These are phyloP conservation scores for Xylariaceae sp. DNA, from an alignment of 2,329 filamentous ascomycete genomes.

Conservation along the genomic window DNA sequence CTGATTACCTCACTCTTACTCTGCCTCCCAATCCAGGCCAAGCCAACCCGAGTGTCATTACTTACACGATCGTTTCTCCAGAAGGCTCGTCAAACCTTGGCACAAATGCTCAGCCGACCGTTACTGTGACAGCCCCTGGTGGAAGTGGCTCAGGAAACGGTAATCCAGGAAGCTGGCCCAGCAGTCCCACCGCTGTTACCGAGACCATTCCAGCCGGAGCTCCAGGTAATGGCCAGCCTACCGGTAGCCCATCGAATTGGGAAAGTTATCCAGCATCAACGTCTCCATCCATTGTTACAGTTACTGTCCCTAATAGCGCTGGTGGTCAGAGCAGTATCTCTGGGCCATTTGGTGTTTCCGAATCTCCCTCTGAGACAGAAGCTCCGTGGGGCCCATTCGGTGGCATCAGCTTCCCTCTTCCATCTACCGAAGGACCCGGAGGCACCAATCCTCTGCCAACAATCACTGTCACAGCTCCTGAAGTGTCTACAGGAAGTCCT, in stretches of 20 bases:
- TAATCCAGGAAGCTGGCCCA: conserved; percentile 2
- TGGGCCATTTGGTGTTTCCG: conserved; percentile 20
- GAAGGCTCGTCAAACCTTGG: conserved; percentile 7
- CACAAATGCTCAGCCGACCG: conserved; percentile 2
- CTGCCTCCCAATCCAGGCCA: conserved; percentile 20
- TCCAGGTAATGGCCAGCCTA: conserved; percentile 5
- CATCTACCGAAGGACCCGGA: conserved; percentile 14
- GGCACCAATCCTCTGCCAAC: conserved; percentile 20
- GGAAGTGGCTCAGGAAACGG: conserved; percentile 4
- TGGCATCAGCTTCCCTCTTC: conserved; percentile 15
- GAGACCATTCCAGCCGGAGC: conserved; percentile 8
- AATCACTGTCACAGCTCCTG: conserved; percentile 25
- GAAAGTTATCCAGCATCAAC: conserved; percentile 8
- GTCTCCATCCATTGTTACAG: conserved; percentile 9
- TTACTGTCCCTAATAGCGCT: conserved; percentile 15
- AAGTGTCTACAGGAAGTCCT: conserved; percentile 11
- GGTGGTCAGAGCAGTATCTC: conserved; percentile 19
- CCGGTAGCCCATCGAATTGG: conserved; percentile 8
- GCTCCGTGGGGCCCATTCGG: conserved; percentile 11
- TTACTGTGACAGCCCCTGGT: neutral
- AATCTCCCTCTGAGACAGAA: conserved; percentile 8
- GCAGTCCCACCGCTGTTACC: conserved; percentile 8
- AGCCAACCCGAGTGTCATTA: conserved; percentile 16
- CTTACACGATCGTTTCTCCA: conserved; percentile 25
- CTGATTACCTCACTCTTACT: conserved; percentile 26